A percentile compares a stretch with the other conserved stretches of the same genome.
Evolutionary conservation across 306 rosid genomes (phyloP).

Genomic region (Cyamopsis tetragonoloba): DNA sequence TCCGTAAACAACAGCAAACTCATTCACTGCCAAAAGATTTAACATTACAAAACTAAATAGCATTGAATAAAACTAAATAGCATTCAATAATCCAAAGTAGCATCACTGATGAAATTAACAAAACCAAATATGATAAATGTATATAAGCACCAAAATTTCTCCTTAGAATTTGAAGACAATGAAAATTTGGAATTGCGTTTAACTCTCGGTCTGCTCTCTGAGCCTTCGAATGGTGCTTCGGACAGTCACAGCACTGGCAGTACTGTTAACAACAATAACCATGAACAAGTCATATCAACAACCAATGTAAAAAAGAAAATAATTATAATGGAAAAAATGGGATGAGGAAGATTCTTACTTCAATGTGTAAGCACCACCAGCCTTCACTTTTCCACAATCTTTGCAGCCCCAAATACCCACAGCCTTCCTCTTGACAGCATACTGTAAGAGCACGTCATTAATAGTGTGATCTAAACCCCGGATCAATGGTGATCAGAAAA

Average conservation of each 20-base stretch:
- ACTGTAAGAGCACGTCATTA: slow-evolving; percentile 30
- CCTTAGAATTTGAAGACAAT: neutral
- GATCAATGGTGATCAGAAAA: neutral
- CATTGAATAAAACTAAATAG: neutral
- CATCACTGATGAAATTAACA: neutral
- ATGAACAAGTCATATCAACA: neutral
- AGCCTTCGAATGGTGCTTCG: slow-evolving; percentile 76
- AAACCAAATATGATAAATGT: neutral
- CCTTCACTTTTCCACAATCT: slow-evolving; percentile 83
- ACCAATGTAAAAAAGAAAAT: neutral
- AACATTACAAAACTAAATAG: too few relatives aligned
- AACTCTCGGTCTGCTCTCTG: slow-evolving; percentile 84
- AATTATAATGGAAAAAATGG: neutral
- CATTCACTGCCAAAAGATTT: neutral
- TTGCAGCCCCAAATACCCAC: slow-evolving; percentile 91
- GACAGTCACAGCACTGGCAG: slow-evolving; percentile 72
- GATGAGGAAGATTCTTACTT: slow-evolving; percentile 36
- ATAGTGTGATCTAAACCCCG: neutral
- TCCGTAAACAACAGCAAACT: too few relatives aligned
- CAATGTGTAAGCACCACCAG: slow-evolving; percentile 81
- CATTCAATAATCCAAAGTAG: neutral
- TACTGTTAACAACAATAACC: slow-evolving; percentile 37
- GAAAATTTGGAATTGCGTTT: neutral
- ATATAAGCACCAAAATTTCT: neutral
- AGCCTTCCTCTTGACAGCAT: slow-evolving; percentile 75